These are phyloP conservation scores for Vigna radiata DNA, from an alignment of 306 rosid species.

Conservation along the genomic window DNA sequence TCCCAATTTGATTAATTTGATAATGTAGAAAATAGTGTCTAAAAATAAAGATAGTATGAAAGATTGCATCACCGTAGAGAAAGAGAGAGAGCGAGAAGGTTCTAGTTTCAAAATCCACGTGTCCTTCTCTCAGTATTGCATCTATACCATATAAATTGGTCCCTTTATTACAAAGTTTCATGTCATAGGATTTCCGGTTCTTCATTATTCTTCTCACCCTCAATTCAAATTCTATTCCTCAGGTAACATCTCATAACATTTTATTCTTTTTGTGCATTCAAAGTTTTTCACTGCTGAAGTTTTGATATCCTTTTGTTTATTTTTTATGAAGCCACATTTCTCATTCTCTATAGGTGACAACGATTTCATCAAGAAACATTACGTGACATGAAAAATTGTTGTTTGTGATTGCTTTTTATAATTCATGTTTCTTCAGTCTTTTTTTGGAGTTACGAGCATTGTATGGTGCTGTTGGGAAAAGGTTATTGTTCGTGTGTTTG, in stretches of 20 bases:
- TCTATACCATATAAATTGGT: constrained; percentile 12
- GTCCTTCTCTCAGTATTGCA: not conserved
- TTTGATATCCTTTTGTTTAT: not conserved
- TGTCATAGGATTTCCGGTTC: not conserved
- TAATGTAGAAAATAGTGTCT: too few relatives aligned
- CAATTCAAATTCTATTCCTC: not conserved
- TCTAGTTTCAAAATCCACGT: constrained; percentile 48
- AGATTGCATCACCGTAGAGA: constrained; percentile 4
- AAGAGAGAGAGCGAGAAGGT: constrained; percentile 38
- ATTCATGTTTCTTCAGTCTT: not conserved
- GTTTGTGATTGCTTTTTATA: not conserved
- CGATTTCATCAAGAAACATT: not conserved
- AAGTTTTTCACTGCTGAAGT: not conserved
- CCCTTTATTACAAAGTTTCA: not conserved
- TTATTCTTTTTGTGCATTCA: not conserved
- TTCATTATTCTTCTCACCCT: constrained; percentile 1
- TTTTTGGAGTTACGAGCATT: not conserved
- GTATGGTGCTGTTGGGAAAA: not conserved
- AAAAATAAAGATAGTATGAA: not conserved
- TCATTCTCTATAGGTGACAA: not conserved
- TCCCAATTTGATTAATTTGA: too few relatives aligned
- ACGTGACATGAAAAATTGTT: not conserved
- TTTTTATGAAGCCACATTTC: not conserved
- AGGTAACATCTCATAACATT: constrained; percentile 30
- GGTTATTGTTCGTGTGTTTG: not conserved